phyloP scores from a whole-genome alignment of 108 stramenopile genomes.

The Chaetoceros tenuissimus region DNA sequence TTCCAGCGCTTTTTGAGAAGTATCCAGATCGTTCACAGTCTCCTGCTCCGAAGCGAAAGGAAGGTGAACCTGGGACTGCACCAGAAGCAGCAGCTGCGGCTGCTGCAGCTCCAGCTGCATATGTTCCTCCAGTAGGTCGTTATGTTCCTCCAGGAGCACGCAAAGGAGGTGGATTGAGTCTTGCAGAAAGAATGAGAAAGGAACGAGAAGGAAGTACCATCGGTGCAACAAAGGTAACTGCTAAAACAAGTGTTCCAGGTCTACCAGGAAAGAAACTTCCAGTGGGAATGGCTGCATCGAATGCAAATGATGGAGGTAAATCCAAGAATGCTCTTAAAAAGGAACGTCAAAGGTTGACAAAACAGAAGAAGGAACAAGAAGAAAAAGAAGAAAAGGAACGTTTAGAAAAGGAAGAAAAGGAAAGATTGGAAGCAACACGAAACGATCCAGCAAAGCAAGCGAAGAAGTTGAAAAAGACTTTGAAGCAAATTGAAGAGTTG shows the following conservation, averaged over 20 bases:
- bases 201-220: conserved; percentile 69
- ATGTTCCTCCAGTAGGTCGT: conserved; percentile 29
- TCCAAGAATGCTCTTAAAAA: conserved; percentile 65
- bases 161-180: conserved; percentile 37
- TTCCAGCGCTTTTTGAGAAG: conserved; percentile 35
- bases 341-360: conserved; percentile 53
- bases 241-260: conserved; percentile 19
- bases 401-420: conserved; percentile 22
- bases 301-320: conserved; percentile 30
- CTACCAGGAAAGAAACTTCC: conserved; percentile 33
- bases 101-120: conserved; percentile 16
- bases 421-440: conserved; percentile 16
- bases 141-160: conserved; percentile 78
- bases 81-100: conserved; percentile 16
- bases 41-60: conserved; percentile 35
- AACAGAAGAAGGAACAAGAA: conserved; percentile 41
- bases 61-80: conserved; percentile 35
- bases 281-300: conserved; percentile 27
- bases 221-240: conserved; percentile 35
- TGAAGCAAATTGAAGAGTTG: conserved; percentile 81
- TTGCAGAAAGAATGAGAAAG: conserved; percentile 73
- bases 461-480: conserved; percentile 68
- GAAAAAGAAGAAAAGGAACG: conserved; percentile 41
- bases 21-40: conserved; percentile 87
- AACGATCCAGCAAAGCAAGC: conserved; percentile 69